Evolutionary conservation across 1,284 basidiomycete species (phyloP), one percentile per base, ranked within the genome.

Genomic region (Naganishia albida): DNA sequence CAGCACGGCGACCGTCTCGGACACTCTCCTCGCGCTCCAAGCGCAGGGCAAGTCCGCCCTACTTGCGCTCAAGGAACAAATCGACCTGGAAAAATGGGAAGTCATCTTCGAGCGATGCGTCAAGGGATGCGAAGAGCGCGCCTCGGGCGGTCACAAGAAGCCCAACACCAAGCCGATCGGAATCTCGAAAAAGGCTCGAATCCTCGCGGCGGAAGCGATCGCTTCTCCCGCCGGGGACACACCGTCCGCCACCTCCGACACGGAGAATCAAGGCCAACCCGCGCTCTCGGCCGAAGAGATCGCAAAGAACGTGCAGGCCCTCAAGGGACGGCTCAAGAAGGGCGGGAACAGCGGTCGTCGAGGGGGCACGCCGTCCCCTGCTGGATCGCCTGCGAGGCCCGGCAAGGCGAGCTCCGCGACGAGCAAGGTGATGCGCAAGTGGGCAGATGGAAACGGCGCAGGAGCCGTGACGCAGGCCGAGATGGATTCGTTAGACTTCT

Each of bases 401-500:
- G 75, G 72, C 38, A 71, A 68, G 68, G 62, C 55, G 26, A 69
- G 26, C 65, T 63, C 63, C 7, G 76, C 78, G 77, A 44, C 87
- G 84, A 70, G 85, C 6, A 98, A 98, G 79, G 77, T 83, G 23
- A 90, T 90, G 78, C 87, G 95, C 49, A 96, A 92, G 79, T 99
- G 95, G 95, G 92, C 88, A 20, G 87, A 93, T 52, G 72, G 72
- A 68, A 50, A 44, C 3, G 84, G 87, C 69, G 34, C 6, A 34
- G 34, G 34, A 34, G 85, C 85, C 1, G 87, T 88, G 8, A 87
- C 85, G 2, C 88, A 91, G 69, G 82, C 84, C 23, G 93, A 96
- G 70, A 94, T 96, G 87, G 89, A 88, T 0, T 86, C 88, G 42
- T 83, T 98, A 51, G 93, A 99, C 77, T 98, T 90, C 66, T 82